A percentile compares a stretch with the other conserved stretches of the same genome.
Evolutionary conservation across 2,329 filamentous ascomycete species (phyloP).

Genomic region (Lecanosticta acicola): DNA sequence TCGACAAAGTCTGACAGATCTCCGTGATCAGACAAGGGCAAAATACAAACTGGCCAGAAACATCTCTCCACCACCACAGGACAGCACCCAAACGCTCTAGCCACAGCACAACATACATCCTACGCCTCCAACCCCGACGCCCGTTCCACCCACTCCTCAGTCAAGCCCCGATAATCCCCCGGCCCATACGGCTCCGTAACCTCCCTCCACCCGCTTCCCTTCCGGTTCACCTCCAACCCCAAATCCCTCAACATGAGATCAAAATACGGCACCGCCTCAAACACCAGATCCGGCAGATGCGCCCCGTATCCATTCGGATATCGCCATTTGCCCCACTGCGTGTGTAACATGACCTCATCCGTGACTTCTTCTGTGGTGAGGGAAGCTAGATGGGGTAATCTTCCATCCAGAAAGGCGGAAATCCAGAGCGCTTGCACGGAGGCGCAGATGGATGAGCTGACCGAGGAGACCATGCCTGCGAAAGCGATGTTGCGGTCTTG

Average conservation of each 20-base stretch:
- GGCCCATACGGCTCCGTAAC: constrained; percentile 54
- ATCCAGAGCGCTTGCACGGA: constrained; percentile 45
- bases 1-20: no score
- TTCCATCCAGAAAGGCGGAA: constrained; percentile 56
- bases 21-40: no score
- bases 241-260: constrained; percentile 64
- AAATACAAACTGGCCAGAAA: no score
- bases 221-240: constrained; percentile 53
- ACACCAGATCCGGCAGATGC: constrained; percentile 63
- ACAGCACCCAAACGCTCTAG: no score
- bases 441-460: constrained; percentile 36
- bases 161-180: constrained; percentile 52
- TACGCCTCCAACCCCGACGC: constrained; percentile 8
- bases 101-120: not conserved
- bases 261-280: constrained; percentile 69
- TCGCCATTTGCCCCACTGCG: constrained; percentile 64
- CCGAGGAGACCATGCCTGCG: constrained; percentile 35
- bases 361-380: constrained; percentile 37
- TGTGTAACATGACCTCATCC: constrained; percentile 51
- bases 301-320: constrained; percentile 62
- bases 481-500: constrained; percentile 37
- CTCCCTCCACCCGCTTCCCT: constrained; percentile 49
- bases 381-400: constrained; percentile 37
- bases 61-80: no score
- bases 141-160: constrained; percentile 46